Evolutionary conservation across 2,329 filamentous ascomycete species (phyloP).

Genomic region (Fusarium graminum): DNA sequence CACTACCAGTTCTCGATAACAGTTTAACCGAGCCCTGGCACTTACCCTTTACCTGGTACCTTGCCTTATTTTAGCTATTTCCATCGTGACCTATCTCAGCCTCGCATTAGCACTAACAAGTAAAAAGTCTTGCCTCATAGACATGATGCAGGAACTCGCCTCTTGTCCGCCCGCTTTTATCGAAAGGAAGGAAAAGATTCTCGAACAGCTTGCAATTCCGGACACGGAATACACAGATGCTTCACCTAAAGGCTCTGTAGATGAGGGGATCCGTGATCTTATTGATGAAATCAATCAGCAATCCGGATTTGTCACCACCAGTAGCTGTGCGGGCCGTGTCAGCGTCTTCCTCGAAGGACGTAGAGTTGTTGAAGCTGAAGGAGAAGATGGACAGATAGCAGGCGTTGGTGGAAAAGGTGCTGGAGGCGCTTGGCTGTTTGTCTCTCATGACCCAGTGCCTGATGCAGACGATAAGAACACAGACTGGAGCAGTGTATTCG

Average conservation of each 20-base stretch:
- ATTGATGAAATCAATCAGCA: slow-evolving; percentile 82
- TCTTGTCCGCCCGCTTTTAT: slow-evolving; percentile 60
- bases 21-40: slow-evolving; percentile 21
- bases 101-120: slow-evolving; percentile 42
- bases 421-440: slow-evolving; percentile 86
- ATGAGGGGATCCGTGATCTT: slow-evolving; percentile 80
- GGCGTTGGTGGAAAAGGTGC: slow-evolving; percentile 87
- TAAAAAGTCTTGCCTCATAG: slow-evolving; percentile 31
- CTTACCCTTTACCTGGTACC: slow-evolving; percentile 23
- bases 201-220: slow-evolving; percentile 76
- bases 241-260: slow-evolving; percentile 90
- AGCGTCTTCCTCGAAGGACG: slow-evolving; percentile 89
- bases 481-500: slow-evolving; percentile 52
- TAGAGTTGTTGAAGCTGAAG: slow-evolving; percentile 54
- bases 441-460: slow-evolving; percentile 81
- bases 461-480: slow-evolving; percentile 45
- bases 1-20: slow-evolving; percentile 16
- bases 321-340: slow-evolving; percentile 89
- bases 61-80: neutral
- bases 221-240: slow-evolving; percentile 81
- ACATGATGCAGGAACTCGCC: slow-evolving; percentile 51
- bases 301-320: slow-evolving; percentile 87
- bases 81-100: slow-evolving; percentile 42
- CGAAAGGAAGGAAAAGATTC: slow-evolving; percentile 77
- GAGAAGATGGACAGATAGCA: slow-evolving; percentile 58